Percentiles rank a stretch among this genome's conserved stretches.
Evolutionary conservation across 306 rosid species (phyloP).

Genomic region (Potentilla sterilis): DNA sequence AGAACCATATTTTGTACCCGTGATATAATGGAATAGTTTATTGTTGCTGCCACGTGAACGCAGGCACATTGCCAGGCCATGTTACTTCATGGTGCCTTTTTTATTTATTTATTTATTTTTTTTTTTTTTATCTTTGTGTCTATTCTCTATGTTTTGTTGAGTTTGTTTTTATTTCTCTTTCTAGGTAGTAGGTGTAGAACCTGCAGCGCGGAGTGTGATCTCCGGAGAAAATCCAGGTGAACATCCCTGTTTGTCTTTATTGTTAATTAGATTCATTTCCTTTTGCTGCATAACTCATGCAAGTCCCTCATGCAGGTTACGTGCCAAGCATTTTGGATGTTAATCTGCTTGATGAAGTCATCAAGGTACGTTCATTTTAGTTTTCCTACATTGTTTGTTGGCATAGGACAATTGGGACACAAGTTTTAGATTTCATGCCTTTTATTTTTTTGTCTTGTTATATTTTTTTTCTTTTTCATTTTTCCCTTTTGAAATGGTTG

Average conservation of each 20-base stretch:
- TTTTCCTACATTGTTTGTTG: not conserved
- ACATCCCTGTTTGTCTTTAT: slow-evolving; percentile 18
- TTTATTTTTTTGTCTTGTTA: not conserved
- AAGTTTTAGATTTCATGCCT: not conserved
- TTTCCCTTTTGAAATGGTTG: not conserved
- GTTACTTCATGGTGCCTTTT: not conserved
- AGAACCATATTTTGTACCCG: not conserved
- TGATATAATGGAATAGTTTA: not conserved
- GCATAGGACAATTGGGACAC: not conserved
- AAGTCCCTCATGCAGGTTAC: slow-evolving; percentile 58
- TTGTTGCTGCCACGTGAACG: not conserved
- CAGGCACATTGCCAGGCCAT: not conserved
- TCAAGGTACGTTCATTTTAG: slow-evolving; percentile 59
- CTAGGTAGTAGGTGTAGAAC: slow-evolving; percentile 94
- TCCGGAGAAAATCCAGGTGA: slow-evolving; percentile 80
- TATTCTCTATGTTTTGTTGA: not conserved
- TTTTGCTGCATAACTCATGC: slow-evolving; percentile 11
- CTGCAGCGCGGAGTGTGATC: slow-evolving; percentile 79
- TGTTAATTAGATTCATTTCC: not conserved
- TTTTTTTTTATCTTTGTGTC: not conserved
- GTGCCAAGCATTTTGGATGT: slow-evolving; percentile 79
- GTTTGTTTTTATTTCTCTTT: not conserved
- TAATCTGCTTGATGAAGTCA: slow-evolving; percentile 84
- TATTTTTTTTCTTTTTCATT: not conserved
- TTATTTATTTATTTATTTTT: too few species aligned